Base-by-base conservation (phyloP, 1,139 yeast genomes). In the Groenewaldozyma sp. region DNA sequence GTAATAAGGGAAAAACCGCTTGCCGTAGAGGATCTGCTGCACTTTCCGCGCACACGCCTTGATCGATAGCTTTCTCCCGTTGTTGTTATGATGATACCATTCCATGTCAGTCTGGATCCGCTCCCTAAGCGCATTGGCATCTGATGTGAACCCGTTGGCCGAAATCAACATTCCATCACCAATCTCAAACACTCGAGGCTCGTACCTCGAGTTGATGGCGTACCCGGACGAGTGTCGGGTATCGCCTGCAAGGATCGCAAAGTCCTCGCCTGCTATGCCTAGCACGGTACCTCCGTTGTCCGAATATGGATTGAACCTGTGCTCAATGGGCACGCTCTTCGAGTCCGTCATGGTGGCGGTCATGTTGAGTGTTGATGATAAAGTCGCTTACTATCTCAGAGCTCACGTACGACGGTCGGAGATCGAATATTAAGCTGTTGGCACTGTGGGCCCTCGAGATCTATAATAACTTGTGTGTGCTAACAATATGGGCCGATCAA, bases 211-310 rank as follows among this genome's bases (percentile, higher is more conserved):
- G 60, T 91, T 87, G 63, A 91, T 93, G 47, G 87, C 80, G 65
- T 86, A 91, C 27, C 96, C 98, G 28, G 82, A 81, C 5, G 94
- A 87, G 59, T 83, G 95, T 68, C 99, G 81, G 17, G 99, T 91
- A 62, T 93, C 98, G 37, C 98, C 97, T 1, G 99, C 98, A 46
- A 91, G 71, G 31, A 91, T 93, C 24, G 95, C 96, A 57, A 87
- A 91, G 63, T 91, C 97, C 58, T 84, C 84, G 36, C 99, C 98
- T 2, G 98, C 96, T 63, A 91, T 91, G 44, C 97, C 99, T 50
- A 91, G 68, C 43, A 88, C 91, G 5, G 97, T 88, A 54, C 99
- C 99, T 52, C 99, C 99, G 56, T 88, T 87, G 62, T 91, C 96
- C 38, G 93, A 71, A 67, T 91, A 91, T 40, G 98, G 98, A 58